A percentile compares a stretch with the other conserved stretches of the same genome.
Evolutionary conservation across 495 filamentous ascomycete genomes (phyloP).

Genomic region (Tricharina praecox): DNA sequence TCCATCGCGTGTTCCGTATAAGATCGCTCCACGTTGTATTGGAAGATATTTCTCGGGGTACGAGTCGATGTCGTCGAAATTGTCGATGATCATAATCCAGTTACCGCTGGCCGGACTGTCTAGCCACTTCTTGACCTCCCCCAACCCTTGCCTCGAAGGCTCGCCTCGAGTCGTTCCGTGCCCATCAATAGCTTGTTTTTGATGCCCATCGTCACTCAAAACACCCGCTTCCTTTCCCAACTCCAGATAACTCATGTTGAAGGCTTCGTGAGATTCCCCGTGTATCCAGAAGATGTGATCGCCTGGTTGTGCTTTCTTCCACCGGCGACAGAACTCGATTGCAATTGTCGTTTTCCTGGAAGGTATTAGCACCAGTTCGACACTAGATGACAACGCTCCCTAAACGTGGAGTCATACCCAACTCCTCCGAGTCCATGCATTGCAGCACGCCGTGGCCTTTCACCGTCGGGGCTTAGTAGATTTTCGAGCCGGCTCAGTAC

Average conservation of each 20-base stretch:
- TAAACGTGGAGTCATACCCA: neutral
- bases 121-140: constrained; percentile 11
- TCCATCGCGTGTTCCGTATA: constrained; percentile 8
- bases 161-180: too few relatives aligned
- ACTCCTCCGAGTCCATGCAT: neutral
- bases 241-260: neutral
- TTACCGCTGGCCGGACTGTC: constrained; percentile 8
- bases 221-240: neutral
- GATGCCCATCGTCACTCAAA: too few relatives aligned
- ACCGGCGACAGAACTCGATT: neutral
- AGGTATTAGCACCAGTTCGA: too few relatives aligned
- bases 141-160: too few relatives aligned
- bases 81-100: constrained; percentile 29
- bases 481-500: neutral
- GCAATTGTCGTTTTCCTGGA: neutral
- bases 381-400: neutral
- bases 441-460: neutral
- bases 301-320: neutral
- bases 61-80: constrained; percentile 9
- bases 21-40: constrained; percentile 7
- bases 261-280: neutral
- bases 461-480: neutral
- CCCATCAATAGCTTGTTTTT: too few relatives aligned
- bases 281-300: neutral
- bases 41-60: constrained; percentile 5